These are phyloP conservation scores for Protea cynaroides DNA, from an alignment of 164 flowering plant genomes.

Conservation along the genomic window DNA sequence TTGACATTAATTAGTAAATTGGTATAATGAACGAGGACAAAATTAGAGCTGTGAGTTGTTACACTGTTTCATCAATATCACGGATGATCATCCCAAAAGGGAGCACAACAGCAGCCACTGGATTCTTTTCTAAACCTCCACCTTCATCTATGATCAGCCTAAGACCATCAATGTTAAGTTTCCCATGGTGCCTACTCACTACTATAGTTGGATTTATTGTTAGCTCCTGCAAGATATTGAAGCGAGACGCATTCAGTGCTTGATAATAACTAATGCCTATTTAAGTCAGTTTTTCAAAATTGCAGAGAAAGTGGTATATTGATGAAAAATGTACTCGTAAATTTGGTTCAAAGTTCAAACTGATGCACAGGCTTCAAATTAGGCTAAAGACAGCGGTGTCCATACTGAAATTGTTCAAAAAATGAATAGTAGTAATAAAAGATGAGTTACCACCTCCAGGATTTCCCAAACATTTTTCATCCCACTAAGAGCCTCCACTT, in stretches of 20 bases:
- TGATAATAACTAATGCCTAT: not conserved
- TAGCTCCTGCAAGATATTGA: slow-evolving; percentile 44
- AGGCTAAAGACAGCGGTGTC: no score
- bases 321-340: not conserved
- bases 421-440: no score
- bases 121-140: slow-evolving; percentile 60
- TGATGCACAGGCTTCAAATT: no score
- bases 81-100: slow-evolving; percentile 68
- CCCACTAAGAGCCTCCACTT: slow-evolving; percentile 70
- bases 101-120: slow-evolving; percentile 79
- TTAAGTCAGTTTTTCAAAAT: not conserved
- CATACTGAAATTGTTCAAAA: no score
- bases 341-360: not conserved
- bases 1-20: not conserved
- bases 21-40: not conserved
- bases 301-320: not conserved
- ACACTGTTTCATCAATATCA: slow-evolving; percentile 39
- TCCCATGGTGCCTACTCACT: slow-evolving; percentile 93
- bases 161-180: slow-evolving; percentile 74
- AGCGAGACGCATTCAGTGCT: not conserved
- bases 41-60: slow-evolving; percentile 1
- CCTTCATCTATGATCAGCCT: slow-evolving; percentile 82
- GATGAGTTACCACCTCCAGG: slow-evolving; percentile 46
- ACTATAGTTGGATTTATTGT: slow-evolving; percentile 46
- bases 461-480: slow-evolving; percentile 75